Evolutionary conservation across 441 rosid genomes (phyloP), one percentile per base, ranked within the genome.

Genomic region (Pelargonium cotyledonis): DNA sequence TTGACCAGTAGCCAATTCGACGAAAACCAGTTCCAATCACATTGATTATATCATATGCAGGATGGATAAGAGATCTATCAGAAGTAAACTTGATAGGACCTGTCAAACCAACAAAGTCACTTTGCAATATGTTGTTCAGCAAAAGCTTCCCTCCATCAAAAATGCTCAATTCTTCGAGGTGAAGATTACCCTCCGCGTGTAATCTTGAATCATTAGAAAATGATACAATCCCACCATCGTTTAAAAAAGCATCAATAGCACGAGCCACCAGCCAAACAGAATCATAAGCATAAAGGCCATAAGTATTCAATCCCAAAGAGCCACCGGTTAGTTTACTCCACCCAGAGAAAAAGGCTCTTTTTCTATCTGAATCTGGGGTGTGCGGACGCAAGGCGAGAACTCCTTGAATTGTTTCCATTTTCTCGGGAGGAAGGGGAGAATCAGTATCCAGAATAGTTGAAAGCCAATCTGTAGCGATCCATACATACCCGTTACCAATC

Each of bases 181-280:
- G 85, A 80, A 91, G 73, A 69, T 76, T 72, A 68, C 91, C 85
- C 31, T 81, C 68, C 18, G 75, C 70, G 5, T 73, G 44, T 62
- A 83, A 62, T 71, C 72, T 75, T 0, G 92, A 76, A 75, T 82
- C 76, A 14, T 78, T 87, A 1, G 91, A 86, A 70, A 93, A 91
- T 0, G 91, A 86, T 70, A 93, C 65, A 66, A 77, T 86, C 55
- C 90, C 92, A 8, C 96, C 97, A 67, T 70, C 81, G 51, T 80
- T 74, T 49, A 93, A 78, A 65, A 88, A 87, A 31, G 80, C 81
- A 38, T 86, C 71, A 29, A 93, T 73, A 69, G 97, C 91, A 11
- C 68, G 89, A 70, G 97, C 96, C 62, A 93, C 90, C 58, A 93
- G 63, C 95, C 96, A 88, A 21, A 91, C 91, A 0, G 97, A 89